phyloP scores from a whole-genome alignment of 306 rosid genomes.

The Abrus precatorius region DNA sequence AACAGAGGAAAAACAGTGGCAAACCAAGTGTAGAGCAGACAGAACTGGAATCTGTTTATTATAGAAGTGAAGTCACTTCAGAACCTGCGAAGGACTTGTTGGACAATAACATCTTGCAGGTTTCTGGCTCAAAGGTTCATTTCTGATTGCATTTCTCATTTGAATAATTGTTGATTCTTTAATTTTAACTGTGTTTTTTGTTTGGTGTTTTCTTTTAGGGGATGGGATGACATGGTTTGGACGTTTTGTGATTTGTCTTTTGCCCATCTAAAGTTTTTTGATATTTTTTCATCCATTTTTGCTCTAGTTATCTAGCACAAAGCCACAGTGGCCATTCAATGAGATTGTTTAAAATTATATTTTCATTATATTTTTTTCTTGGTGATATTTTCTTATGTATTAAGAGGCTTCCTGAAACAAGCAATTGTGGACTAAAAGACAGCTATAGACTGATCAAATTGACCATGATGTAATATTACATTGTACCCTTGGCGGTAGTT shows the following conservation, averaged over 20 bases:
- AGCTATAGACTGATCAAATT: background rate
- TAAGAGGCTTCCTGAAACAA: constrained; percentile 12
- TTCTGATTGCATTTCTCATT: constrained; percentile 15
- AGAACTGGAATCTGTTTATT: constrained; percentile 55
- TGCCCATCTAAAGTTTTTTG: too few species aligned
- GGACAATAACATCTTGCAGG: constrained; percentile 48
- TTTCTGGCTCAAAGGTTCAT: constrained; percentile 65
- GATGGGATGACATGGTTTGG: too few species aligned
- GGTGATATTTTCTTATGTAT: constrained; percentile 6
- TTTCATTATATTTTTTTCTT: background rate
- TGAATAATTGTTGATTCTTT: too few species aligned
- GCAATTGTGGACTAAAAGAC: background rate
- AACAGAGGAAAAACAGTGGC: constrained; percentile 71
- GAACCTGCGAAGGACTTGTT: constrained; percentile 55
- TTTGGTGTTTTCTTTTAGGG: too few species aligned
- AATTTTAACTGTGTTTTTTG: too few species aligned
- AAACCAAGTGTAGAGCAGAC: constrained; percentile 55
- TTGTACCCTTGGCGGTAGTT: background rate
- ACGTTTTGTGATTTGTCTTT: too few species aligned
- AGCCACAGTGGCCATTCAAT: too few species aligned
- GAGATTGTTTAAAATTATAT: too few species aligned
- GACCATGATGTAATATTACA: background rate
- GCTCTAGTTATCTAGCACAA: too few species aligned
- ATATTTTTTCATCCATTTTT: too few species aligned
- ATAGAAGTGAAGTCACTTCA: constrained; percentile 55